Base-by-base conservation (phyloP, 2,329 filamentous ascomycete genomes). In the Geosmithia flava region DNA sequence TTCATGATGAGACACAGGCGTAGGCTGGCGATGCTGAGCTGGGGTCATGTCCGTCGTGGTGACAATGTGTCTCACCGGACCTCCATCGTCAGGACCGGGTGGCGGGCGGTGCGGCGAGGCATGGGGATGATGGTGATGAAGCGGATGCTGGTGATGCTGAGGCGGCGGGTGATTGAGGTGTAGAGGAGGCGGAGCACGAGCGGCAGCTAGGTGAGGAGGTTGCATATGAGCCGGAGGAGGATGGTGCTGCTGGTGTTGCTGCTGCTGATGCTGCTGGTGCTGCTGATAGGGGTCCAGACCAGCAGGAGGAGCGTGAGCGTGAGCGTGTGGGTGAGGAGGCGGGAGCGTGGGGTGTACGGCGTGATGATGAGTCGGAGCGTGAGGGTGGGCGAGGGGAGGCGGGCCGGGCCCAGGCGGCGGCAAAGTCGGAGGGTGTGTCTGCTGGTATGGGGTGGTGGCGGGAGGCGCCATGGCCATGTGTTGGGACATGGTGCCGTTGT, bases 241-340 rank as follows among this genome's bases (percentile, higher is more conserved):
- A 17, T 52, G 51, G 20, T 49, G 50, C 33, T 52, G 53, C 20
- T 57, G 56, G 15, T 53, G 56, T 16, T 59, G 56, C 17, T 49
- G 50, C 3, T 52, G 49, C 17, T 50, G 51, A 20, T 50, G 50
- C 7, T 47, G 49, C 37, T 33, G 46, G 42, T 40, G 33, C 40
- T 51, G 50, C n/a, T 49, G 44, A 13, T 45, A 45, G n/a, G 44
- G 44, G 16, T 45, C 44, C 44, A 45, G n/a, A 8, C 27, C 16
- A 15, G 44, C 11, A 11, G 10, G 20, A 27, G 23, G 23, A 8
- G 23, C 23, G 23, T 27, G 23, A 8, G 23, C 23, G 8, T 27
- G 23, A 8, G 8, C 4, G 23, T 27, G 23, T 27, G 23, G 23
- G 23, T 27, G 23, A 27, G 23, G 23, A 7, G 40, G 37, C 3